A percentile compares a stretch with the other conserved stretches of the same genome.
Conservation (phyloP, 1,139 yeast species). For the Zygoascus sp. region DNA sequence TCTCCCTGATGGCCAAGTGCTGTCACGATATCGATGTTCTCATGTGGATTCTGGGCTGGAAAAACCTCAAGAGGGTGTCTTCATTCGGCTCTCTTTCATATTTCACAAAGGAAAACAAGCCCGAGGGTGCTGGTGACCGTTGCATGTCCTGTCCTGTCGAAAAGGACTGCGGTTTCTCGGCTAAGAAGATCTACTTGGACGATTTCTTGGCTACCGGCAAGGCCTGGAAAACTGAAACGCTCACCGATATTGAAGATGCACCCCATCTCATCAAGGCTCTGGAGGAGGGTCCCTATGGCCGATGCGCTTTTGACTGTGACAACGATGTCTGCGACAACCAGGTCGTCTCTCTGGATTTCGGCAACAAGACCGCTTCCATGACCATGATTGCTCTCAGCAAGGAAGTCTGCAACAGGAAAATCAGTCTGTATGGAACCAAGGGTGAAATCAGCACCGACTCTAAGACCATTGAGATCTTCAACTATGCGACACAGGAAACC, state of each 20-base stretch:
- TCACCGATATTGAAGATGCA: constrained; percentile 27
- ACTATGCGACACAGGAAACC: constrained; percentile 23
- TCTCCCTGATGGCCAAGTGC: constrained; percentile 32
- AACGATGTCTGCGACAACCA: constrained; percentile 31
- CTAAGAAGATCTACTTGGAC: constrained; percentile 26
- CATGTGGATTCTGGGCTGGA: constrained; percentile 27
- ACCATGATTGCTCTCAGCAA: constrained; percentile 30
- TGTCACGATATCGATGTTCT: constrained; percentile 30
- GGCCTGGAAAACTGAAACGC: constrained; percentile 21
- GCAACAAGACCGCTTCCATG: constrained; percentile 28
- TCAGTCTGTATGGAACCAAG: constrained; percentile 26
- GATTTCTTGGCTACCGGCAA: constrained; percentile 21
- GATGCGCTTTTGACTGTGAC: constrained; percentile 28
- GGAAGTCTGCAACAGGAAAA: constrained; percentile 27
- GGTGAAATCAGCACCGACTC: constrained; percentile 29
- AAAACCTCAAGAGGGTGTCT: constrained; percentile 23
- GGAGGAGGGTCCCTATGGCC: constrained; percentile 25
- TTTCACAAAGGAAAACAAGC: constrained; percentile 27
- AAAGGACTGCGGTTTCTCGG: constrained; percentile 26
- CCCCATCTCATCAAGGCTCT: constrained; percentile 24
- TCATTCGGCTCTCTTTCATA: constrained; percentile 28
- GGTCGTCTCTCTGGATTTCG: constrained; percentile 27
- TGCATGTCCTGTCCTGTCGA: constrained; percentile 26
- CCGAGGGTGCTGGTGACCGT: constrained; percentile 22
- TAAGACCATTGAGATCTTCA: constrained; percentile 23